phyloP scores from a whole-genome alignment of 139 green algal genomes.

The Tetradesmus obliquus region DNA sequence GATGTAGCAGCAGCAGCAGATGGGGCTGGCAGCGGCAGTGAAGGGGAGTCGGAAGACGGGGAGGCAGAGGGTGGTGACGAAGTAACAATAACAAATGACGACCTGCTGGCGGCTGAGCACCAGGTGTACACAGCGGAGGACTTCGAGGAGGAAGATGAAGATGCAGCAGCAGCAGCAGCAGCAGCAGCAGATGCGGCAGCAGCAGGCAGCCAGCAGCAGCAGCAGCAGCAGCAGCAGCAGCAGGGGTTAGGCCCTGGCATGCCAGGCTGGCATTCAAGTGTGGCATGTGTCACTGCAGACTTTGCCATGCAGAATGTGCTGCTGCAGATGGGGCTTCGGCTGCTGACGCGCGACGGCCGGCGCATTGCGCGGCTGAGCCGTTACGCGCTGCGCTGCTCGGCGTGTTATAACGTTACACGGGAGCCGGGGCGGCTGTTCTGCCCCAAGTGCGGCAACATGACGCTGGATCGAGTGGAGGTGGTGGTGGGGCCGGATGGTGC shows the following conservation, averaged over 20 bases:
- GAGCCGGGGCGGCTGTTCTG: constrained; percentile 90
- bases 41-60: not conserved
- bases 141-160: not conserved
- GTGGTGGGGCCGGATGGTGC: constrained; percentile 75
- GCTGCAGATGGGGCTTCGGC: constrained; percentile 91
- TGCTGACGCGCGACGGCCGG: constrained; percentile 83
- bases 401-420: constrained; percentile 83
- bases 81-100: not conserved
- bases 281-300: constrained; percentile 89
- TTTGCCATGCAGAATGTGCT: constrained; percentile 99
- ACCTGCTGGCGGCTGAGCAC: constrained; percentile 35
- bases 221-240: not conserved
- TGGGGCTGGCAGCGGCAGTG: not conserved
- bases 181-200: constrained; percentile 3
- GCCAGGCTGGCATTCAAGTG: constrained; percentile 51
- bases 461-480: constrained; percentile 88
- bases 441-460: constrained; percentile 92
- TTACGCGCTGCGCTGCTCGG: constrained; percentile 89
- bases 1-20: constrained; percentile 14
- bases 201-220: not conserved
- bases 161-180: constrained; percentile 20
- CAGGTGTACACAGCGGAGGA: constrained; percentile 14
- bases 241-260: not conserved
- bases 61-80: not conserved
- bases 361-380: constrained; percentile 74